Evolutionary conservation across 1,139 yeast species (phyloP).

Genomic region (Sugiyamaella castrensis): DNA sequence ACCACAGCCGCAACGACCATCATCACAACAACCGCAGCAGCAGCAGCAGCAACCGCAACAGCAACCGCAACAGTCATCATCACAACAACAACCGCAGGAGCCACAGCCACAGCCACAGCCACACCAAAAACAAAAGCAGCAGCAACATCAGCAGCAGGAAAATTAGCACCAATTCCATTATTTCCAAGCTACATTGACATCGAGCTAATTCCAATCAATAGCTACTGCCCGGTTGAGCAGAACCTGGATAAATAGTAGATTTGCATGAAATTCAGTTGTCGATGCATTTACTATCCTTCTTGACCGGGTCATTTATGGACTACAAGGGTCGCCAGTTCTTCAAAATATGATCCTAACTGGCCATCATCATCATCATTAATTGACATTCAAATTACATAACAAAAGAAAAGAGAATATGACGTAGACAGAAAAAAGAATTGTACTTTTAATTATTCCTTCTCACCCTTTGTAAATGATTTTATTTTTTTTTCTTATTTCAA

Average conservation of each 20-base stretch:
- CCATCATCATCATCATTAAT: too few species aligned
- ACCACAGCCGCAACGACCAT: not conserved
- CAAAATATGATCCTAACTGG: too few species aligned
- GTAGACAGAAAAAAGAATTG: too few species aligned
- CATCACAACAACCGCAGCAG: slow-evolving; percentile 13
- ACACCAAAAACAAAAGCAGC: slow-evolving; percentile 2
- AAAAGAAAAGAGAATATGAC: too few species aligned
- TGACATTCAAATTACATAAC: too few species aligned
- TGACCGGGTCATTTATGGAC: too few species aligned
- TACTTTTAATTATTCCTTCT: too few species aligned
- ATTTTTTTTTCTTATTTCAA: too few species aligned
- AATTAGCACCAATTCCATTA: not conserved
- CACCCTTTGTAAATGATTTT: too few species aligned
- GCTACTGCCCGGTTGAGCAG: too few species aligned
- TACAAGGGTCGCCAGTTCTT: too few species aligned
- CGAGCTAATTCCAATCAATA: slow-evolving; percentile 16
- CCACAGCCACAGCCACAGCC: slow-evolving; percentile 7
- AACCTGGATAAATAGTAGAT: too few species aligned
- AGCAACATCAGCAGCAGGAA: not conserved
- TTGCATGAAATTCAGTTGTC: slow-evolving; percentile 7
- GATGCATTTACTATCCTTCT: not conserved
- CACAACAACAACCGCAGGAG: slow-evolving; percentile 13
- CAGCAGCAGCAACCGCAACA: slow-evolving; percentile 15
- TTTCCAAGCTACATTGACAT: not conserved
- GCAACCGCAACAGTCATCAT: slow-evolving; percentile 10